Percentiles rank a stretch among this genome's conserved stretches.
phyloP scores from a whole-genome alignment of 805 yeast species.

The Hanseniaspora occidentalis region DNA sequence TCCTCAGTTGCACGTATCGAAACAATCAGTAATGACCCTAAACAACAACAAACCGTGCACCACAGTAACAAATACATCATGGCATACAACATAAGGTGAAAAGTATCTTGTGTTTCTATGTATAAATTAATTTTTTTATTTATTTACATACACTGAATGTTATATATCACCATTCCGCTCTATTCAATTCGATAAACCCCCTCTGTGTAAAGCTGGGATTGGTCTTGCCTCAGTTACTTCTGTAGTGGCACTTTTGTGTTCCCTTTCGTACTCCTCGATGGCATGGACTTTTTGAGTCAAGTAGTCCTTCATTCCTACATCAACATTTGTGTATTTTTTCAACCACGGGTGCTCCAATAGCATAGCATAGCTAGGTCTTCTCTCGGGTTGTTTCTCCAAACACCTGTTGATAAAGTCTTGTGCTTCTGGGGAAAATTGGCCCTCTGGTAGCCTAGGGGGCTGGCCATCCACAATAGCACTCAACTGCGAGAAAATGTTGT shows the following conservation, averaged over 20 bases:
- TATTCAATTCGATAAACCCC: conserved; percentile 16
- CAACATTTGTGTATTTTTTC: conserved; percentile 32
- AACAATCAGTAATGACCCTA: too few species aligned
- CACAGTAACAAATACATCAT: too few species aligned
- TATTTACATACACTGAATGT: not conserved
- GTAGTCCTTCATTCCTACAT: conserved; percentile 25
- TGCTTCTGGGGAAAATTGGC: conserved; percentile 59
- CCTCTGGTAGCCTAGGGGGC: conserved; percentile 65
- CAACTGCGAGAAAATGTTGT: conserved; percentile 80
- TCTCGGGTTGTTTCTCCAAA: conserved; percentile 66
- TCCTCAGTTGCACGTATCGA: too few species aligned
- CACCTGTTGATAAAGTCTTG: conserved; percentile 68
- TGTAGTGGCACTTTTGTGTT: conserved; percentile 6
- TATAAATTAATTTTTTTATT: too few species aligned
- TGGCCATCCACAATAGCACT: conserved; percentile 96
- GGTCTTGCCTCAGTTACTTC: not conserved
- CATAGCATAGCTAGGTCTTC: conserved; percentile 69
- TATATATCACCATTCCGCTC: not conserved
- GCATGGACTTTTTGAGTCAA: conserved; percentile 26
- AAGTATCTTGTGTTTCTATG: too few species aligned
- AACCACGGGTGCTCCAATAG: conserved; percentile 82
- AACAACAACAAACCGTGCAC: too few species aligned
- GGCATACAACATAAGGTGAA: too few species aligned
- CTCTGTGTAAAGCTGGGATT: conserved; percentile 27
- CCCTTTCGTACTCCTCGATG: conserved; percentile 16